phyloP scores from a whole-genome alignment of 495 filamentous ascomycete genomes.

The Xylaria grammica region DNA sequence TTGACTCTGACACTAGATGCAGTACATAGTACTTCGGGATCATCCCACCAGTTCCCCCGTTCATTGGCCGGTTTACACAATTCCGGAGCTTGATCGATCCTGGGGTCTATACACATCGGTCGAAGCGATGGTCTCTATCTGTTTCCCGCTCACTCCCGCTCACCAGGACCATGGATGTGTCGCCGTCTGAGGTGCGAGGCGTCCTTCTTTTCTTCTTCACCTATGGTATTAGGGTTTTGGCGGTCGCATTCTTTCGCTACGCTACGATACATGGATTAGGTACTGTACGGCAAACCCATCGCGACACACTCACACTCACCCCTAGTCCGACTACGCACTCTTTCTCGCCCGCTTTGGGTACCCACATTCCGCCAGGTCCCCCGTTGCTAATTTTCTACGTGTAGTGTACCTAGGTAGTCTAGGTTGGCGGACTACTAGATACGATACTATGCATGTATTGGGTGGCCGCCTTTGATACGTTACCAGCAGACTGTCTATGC shows the following conservation, averaged over 20 bases:
- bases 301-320: neutral
- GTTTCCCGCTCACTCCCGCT: neutral
- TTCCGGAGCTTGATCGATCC: neutral
- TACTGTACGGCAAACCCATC: neutral
- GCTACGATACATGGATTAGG: neutral
- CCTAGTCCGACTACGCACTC: neutral
- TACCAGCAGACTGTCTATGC: neutral
- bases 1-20: neutral
- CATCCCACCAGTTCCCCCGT: conserved; percentile 13
- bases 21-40: neutral
- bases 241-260: neutral
- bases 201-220: too few relatives aligned
- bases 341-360: conserved; percentile 5
- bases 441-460: neutral
- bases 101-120: neutral
- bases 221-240: too few relatives aligned
- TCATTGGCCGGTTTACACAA: neutral
- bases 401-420: too few relatives aligned
- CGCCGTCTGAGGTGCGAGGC: too few relatives aligned
- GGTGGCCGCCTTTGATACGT: neutral
- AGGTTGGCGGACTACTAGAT: neutral
- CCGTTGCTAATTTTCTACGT: neutral
- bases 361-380: conserved; percentile 6
- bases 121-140: neutral
- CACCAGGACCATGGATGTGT: too few relatives aligned